phyloP scores from a whole-genome alignment of 2,329 filamentous ascomycete species.

The Penicillium capsulatum region DNA sequence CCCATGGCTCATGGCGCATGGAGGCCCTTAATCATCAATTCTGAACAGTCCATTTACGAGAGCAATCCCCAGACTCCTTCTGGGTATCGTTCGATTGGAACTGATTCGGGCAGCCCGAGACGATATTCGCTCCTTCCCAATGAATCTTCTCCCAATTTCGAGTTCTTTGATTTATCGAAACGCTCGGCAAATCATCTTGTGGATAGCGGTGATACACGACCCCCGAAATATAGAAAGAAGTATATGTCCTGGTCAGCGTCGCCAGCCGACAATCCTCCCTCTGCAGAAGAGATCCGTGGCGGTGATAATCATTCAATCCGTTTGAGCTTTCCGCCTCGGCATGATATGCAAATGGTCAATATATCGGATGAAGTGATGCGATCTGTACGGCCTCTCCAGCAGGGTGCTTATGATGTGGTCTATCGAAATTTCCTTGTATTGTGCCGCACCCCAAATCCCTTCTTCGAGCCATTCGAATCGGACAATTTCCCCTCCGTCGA shows the following conservation, averaged over 20 bases:
- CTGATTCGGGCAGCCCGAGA: slow-evolving; percentile 19
- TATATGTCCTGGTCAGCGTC: slow-evolving; percentile 15
- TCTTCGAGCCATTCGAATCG: slow-evolving; percentile 32
- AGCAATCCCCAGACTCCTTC: slow-evolving; percentile 19
- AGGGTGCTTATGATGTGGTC: slow-evolving; percentile 28
- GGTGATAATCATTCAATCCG: slow-evolving; percentile 7
- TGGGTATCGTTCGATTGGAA: slow-evolving; percentile 16
- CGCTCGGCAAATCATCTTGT: slow-evolving; percentile 27
- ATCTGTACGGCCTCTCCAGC: slow-evolving; percentile 18
- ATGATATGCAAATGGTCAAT: slow-evolving; percentile 16
- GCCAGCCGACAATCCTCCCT: slow-evolving; percentile 9
- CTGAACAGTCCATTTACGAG: slow-evolving; percentile 16
- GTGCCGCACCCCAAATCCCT: slow-evolving; percentile 29
- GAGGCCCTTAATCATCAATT: slow-evolving; percentile 25
- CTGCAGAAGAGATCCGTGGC: slow-evolving; percentile 7
- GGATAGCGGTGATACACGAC: slow-evolving; percentile 24
- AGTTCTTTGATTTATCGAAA: slow-evolving; percentile 18
- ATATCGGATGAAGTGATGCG: slow-evolving; percentile 13
- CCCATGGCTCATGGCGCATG: slow-evolving; percentile 23
- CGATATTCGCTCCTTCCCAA: slow-evolving; percentile 18
- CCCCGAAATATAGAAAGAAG: slow-evolving; percentile 26
- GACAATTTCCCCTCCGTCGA: slow-evolving; percentile 27
- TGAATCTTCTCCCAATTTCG: slow-evolving; percentile 22
- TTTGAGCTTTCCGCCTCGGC: slow-evolving; percentile 25
- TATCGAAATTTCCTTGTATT: slow-evolving; percentile 29